These are phyloP conservation scores for Plasmodium coatneyi DNA, from an alignment of 169 alveolate genomes.

Conservation along the genomic window DNA sequence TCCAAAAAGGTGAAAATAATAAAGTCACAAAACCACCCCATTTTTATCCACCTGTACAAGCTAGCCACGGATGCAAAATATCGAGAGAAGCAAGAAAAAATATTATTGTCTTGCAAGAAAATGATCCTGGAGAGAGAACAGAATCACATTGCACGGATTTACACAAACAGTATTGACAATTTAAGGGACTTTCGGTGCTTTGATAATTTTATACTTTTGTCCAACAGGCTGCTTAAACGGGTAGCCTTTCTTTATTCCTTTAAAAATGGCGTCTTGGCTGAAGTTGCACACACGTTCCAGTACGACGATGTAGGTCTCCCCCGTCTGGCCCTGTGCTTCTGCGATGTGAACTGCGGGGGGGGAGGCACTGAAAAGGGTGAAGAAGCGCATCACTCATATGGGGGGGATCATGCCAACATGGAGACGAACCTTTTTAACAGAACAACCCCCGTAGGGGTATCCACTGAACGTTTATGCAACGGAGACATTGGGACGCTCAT, in stretches of 20 bases:
- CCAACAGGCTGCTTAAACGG: slow-evolving; percentile 38
- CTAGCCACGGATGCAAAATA: slow-evolving; percentile 58
- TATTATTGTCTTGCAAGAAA: slow-evolving; percentile 35
- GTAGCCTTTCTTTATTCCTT: slow-evolving; percentile 43
- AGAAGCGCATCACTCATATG: background rate
- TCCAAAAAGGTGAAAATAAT: slow-evolving; percentile 74
- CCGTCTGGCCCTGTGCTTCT: slow-evolving; percentile 53
- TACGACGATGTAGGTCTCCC: slow-evolving; percentile 68
- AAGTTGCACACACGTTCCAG: slow-evolving; percentile 38
- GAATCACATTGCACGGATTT: slow-evolving; percentile 48
- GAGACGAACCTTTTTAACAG: background rate
- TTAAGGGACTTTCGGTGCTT: slow-evolving; percentile 33
- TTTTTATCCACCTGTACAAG: slow-evolving; percentile 68
- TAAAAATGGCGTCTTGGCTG: slow-evolving; percentile 67
- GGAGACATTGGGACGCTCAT: slow-evolving; percentile 72
- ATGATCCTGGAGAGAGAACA: slow-evolving; percentile 61
- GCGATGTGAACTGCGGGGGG: slow-evolving; percentile 10
- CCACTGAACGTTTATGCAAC: slow-evolving; percentile 42
- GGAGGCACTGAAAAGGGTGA: background rate
- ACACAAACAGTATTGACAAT: slow-evolving; percentile 67
- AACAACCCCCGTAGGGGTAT: background rate
- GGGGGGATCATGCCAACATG: background rate
- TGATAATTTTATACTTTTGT: slow-evolving; percentile 63
- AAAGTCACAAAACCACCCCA: slow-evolving; percentile 71
- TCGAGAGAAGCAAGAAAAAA: slow-evolving; percentile 64